Evolutionary conservation across 352 stramenopile genomes (phyloP), one percentile per base, ranked within the genome.

Genomic region (Hyaloperonospora brassicae): DNA sequence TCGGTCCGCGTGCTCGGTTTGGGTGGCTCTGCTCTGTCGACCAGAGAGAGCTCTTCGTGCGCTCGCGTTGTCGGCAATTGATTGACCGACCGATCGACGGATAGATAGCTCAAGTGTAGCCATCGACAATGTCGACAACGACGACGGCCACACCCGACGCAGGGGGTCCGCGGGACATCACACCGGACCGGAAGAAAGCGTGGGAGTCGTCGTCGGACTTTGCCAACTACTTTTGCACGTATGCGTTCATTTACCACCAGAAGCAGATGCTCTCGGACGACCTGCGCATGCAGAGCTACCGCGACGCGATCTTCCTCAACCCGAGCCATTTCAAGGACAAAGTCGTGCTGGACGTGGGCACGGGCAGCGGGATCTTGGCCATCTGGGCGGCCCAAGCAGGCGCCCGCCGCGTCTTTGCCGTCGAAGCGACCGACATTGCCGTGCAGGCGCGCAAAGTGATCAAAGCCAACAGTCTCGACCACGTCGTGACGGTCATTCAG

Each of bases 231-330:
- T 94, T 94, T 57, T 93, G 81, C 77, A 94, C 84, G 40, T 94
- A 94, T 66, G 84, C 79, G 39, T 94, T 79, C 69, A 91, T 94
- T 66, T 94, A 93, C 69, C 84, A 95, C 70, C 84, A 95, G 64
- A 92, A 99, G 77, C 96, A 99, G 73, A 99, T 99, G 97, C 87
- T 99, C 21, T 95, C 94, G 50, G 97, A 99, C 77, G 87, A 98
- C 69, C 87, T 98, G 68, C 94, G 97, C 61, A 99, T 99, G 93
- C 93, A 97, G 45, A 96, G 95, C 47, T 99, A 99, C 76, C 95
- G 96, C 58, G 79, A 95, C 61, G 90, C 97, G 31, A 98, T 99
- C 70, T 94, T 98, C 45, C 87, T 98, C 45, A 99, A 99, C 76
- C 65, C 84, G 12, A 85, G 88, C 61, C 77, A 98, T 48, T 99